phyloP scores from a whole-genome alignment of 768 basidiomycete species.

The Tricholoma bakamatsutake region DNA sequence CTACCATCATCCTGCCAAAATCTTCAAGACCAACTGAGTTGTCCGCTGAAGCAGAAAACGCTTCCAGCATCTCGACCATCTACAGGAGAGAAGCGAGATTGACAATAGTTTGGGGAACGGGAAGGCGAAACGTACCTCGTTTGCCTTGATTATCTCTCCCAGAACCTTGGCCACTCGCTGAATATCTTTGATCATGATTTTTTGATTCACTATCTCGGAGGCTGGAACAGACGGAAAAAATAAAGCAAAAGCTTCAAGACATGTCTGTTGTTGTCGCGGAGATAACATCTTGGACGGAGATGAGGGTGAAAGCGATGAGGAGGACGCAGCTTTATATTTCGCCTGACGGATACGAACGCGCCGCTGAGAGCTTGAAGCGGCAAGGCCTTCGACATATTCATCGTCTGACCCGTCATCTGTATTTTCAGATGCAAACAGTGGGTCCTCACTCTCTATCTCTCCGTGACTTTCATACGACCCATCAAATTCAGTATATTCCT shows the following conservation, averaged over 20 bases:
- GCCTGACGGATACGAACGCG: slow-evolving; percentile 6
- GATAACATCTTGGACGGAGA: slow-evolving; percentile 29
- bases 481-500: slow-evolving; percentile 22
- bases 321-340: slow-evolving; percentile 3
- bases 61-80: slow-evolving; percentile 78
- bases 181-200: slow-evolving; percentile 64
- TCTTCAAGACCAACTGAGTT: slow-evolving; percentile 62
- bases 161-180: slow-evolving; percentile 53
- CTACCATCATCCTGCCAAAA: slow-evolving; percentile 72
- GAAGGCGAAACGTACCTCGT: slow-evolving; percentile 48
- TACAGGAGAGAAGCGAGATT: slow-evolving; percentile 17
- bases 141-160: slow-evolving; percentile 64
- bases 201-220: slow-evolving; percentile 42
- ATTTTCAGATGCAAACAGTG: slow-evolving; percentile 11
- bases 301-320: slow-evolving; percentile 5
- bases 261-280: slow-evolving; percentile 45
- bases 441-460: slow-evolving; percentile 14
- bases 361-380: slow-evolving; percentile 16
- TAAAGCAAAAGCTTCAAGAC: slow-evolving; percentile 56
- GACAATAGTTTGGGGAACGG: not conserved
- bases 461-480: slow-evolving; percentile 14
- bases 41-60: slow-evolving; percentile 66
- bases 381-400: slow-evolving; percentile 25
- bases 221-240: slow-evolving; percentile 61
- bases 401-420: slow-evolving; percentile 23